phyloP scores from a whole-genome alignment of 257 asterid species.

The Vinca minor region DNA sequence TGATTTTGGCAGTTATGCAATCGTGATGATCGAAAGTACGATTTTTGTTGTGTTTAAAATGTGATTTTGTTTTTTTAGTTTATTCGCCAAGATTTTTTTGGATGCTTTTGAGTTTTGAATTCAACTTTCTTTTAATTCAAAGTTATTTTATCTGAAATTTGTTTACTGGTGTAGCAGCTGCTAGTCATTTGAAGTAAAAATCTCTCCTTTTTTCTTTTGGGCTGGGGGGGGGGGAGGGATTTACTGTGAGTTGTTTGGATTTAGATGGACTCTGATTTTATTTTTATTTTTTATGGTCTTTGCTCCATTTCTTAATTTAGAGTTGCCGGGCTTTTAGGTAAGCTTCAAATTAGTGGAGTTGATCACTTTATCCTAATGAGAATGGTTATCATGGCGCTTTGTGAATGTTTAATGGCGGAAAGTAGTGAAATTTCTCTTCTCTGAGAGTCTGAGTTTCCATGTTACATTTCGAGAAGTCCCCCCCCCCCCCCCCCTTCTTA shows the following conservation, averaged over 20 bases:
- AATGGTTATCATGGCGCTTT: not conserved
- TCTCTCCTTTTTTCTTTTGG: not conserved
- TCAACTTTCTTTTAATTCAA: not conserved
- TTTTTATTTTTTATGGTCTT: not conserved
- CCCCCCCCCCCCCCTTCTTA: no score
- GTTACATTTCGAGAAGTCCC: not conserved
- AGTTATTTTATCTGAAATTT: not conserved
- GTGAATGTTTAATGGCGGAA: not conserved
- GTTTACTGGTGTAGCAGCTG: not conserved
- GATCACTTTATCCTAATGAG: not conserved
- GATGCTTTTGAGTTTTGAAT: not conserved
- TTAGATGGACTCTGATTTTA: not conserved
- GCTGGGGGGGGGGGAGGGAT: not conserved
- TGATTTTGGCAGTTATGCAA: not conserved
- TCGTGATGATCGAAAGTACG: not conserved
- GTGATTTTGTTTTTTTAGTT: not conserved
- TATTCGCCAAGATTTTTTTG: not conserved
- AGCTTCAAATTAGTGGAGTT: not conserved
- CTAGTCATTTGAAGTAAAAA: not conserved
- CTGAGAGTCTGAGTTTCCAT: not conserved
- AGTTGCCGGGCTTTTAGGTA: not conserved
- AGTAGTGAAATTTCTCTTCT: not conserved
- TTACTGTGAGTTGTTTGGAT: not conserved
- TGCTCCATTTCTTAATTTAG: not conserved
- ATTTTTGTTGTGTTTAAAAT: not conserved